Evolutionary conservation across 2,329 filamentous ascomycete genomes (phyloP).

Genomic region (Fonsecaea pedrosoi): DNA sequence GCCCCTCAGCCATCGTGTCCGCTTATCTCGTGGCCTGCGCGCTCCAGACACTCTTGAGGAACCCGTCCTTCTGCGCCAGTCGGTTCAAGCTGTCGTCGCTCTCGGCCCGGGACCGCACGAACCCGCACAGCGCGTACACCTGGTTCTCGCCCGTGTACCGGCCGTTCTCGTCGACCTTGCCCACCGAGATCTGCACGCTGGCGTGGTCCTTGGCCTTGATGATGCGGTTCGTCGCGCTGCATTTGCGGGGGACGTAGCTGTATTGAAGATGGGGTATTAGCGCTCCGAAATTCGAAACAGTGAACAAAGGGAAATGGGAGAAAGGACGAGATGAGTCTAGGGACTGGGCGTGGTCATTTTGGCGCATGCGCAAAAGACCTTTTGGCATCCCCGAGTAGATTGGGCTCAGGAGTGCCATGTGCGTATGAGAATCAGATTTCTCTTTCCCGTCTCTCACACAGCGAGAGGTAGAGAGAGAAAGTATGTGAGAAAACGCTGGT

Average conservation of each 20-base stretch:
- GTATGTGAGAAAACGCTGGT: background rate
- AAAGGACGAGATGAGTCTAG: background rate
- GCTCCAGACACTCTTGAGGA: constrained; percentile 97
- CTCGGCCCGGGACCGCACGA: constrained; percentile 98
- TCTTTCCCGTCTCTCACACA: no score
- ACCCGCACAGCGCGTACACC: constrained; percentile 95
- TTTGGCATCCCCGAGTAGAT: no score
- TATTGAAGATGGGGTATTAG: constrained; percentile 1
- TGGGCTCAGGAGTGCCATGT: no score
- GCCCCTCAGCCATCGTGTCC: background rate
- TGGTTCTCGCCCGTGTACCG: constrained; percentile 97
- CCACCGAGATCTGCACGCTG: constrained; percentile 94
- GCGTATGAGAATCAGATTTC: no score
- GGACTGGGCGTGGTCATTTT: background rate
- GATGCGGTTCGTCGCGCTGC: constrained; percentile 98
- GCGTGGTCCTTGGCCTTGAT: constrained; percentile 99
- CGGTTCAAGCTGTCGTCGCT: constrained; percentile 96
- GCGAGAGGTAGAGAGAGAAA: background rate
- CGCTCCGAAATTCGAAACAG: background rate
- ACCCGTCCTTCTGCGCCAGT: constrained; percentile 91
- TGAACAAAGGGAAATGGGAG: background rate
- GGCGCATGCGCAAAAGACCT: background rate
- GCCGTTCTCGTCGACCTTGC: constrained; percentile 99
- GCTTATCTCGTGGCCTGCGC: constrained; percentile 49
- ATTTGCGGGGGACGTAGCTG: constrained; percentile 98